These are phyloP conservation scores for Cokeromyces recurvatus DNA, from an alignment of 371 early-diverging fungal species.

Conservation along the genomic window DNA sequence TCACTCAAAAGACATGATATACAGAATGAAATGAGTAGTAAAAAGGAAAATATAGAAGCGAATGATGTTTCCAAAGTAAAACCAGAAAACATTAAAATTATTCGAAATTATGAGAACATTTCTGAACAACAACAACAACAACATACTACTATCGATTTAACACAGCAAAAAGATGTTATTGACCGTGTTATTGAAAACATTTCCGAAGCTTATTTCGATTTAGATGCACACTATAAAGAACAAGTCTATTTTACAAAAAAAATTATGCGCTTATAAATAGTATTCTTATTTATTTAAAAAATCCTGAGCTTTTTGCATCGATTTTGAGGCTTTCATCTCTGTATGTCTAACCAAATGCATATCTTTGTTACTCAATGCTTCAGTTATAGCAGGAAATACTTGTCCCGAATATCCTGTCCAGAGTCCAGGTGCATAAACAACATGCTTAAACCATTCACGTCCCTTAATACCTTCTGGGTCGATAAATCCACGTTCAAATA, in stretches of 20 bases:
- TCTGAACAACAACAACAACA: too few relatives aligned
- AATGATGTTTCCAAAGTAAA: too few relatives aligned
- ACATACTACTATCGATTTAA: too few relatives aligned
- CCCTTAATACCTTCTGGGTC: constrained; percentile 50
- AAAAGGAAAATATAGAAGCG: too few relatives aligned
- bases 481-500: constrained; percentile 53
- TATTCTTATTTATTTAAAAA: background rate
- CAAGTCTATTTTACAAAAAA: background rate
- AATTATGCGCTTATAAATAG: background rate
- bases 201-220: constrained; percentile 7
- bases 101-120: too few relatives aligned
- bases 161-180: too few relatives aligned
- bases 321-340: constrained; percentile 21
- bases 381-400: constrained; percentile 48
- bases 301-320: constrained; percentile 14
- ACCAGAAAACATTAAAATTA: too few relatives aligned
- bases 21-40: too few relatives aligned
- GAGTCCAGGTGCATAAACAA: constrained; percentile 52
- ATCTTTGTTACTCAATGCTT: constrained; percentile 39
- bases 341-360: constrained; percentile 17
- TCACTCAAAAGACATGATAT: too few relatives aligned
- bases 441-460: constrained; percentile 63
- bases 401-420: constrained; percentile 50
- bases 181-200: too few relatives aligned
- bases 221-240: background rate